These are phyloP conservation scores for Plasmopara viticola DNA, from an alignment of 352 stramenopile species.

Conservation along the genomic window DNA sequence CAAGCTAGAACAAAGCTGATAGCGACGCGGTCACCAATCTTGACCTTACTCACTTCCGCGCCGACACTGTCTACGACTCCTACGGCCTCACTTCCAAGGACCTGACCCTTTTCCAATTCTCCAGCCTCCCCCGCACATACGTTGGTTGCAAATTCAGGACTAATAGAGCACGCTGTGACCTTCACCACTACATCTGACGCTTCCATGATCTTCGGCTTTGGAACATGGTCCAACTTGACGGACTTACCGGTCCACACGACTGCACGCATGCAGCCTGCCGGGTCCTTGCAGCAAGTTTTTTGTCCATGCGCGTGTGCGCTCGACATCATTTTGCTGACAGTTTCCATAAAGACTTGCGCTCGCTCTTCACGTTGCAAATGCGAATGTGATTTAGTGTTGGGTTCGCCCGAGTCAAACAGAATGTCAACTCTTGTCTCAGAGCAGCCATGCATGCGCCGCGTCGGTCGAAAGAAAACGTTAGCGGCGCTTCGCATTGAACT, in stretches of 20 bases:
- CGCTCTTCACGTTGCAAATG: slow-evolving; percentile 20
- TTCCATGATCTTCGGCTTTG: slow-evolving; percentile 52
- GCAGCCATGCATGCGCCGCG: neutral
- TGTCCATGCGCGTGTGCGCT: slow-evolving; percentile 17
- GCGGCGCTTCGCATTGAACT: slow-evolving; percentile 13
- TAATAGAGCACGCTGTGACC: slow-evolving; percentile 57
- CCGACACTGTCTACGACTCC: slow-evolving; percentile 52
- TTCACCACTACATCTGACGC: slow-evolving; percentile 51
- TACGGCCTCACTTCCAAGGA: slow-evolving; percentile 66
- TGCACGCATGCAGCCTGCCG: slow-evolving; percentile 50
- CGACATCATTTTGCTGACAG: slow-evolving; percentile 24
- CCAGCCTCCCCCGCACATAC: slow-evolving; percentile 27
- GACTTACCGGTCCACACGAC: slow-evolving; percentile 52
- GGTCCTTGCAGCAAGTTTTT: slow-evolving; percentile 28
- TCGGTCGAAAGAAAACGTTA: neutral
- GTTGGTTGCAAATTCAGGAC: slow-evolving; percentile 47
- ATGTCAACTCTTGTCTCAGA: slow-evolving; percentile 8
- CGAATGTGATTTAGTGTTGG: slow-evolving; percentile 9
- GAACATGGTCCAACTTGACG: slow-evolving; percentile 45
- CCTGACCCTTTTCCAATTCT: slow-evolving; percentile 47
- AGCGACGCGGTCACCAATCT: slow-evolving; percentile 62
- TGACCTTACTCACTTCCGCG: slow-evolving; percentile 42
- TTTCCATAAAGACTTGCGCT: slow-evolving; percentile 15
- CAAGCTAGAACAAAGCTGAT: slow-evolving; percentile 66
- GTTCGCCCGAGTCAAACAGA: neutral